Evolutionary conservation across 2,329 filamentous ascomycete genomes (phyloP).

Genomic region (Penicillium corylophilum): DNA sequence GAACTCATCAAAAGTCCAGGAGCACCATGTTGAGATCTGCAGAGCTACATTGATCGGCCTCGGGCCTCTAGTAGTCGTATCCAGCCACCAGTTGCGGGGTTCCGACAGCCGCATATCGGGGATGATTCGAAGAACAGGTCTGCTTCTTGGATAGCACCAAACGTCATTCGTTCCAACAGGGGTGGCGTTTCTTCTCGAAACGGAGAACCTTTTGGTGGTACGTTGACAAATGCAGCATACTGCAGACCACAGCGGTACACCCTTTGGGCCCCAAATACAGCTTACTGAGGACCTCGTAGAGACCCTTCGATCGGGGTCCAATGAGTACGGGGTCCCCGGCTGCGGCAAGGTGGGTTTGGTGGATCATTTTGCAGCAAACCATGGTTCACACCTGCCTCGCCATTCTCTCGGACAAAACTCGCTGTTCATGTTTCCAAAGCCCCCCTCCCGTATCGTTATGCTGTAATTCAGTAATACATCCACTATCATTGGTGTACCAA

Average conservation of each 20-base stretch:
- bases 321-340: not conserved
- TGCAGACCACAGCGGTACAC: not conserved
- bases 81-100: not conserved
- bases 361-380: constrained; percentile 1
- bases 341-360: constrained; percentile 2
- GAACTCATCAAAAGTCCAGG: not conserved
- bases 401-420: constrained; percentile 27
- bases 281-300: not conserved
- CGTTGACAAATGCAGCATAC: not conserved
- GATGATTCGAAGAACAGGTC: not conserved
- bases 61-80: not conserved
- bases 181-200: not conserved
- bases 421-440: not conserved
- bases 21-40: not conserved
- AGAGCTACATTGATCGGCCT: not conserved
- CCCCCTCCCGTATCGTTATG: not conserved
- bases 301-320: not conserved
- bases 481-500: not conserved
- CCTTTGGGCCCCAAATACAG: not conserved
- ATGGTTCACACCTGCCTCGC: constrained; percentile 14
- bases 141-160: not conserved
- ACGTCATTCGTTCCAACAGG: not conserved
- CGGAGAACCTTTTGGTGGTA: not conserved
- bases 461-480: not conserved
- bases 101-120: not conserved